Conservation (phyloP, 306 rosid species). For the Begonia loranthoides region DNA sequence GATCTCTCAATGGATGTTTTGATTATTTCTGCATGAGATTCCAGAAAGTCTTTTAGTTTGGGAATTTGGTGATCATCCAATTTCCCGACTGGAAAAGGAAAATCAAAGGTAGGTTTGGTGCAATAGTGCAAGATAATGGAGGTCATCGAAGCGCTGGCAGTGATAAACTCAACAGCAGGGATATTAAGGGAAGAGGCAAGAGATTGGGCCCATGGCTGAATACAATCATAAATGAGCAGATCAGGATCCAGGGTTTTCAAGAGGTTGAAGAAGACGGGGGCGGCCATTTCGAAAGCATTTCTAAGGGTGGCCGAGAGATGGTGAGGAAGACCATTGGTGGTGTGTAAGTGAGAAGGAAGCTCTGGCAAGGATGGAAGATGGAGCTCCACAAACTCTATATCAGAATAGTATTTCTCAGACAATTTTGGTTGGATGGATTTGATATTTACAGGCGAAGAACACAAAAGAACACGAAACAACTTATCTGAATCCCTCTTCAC, state of each 20-base stretch:
- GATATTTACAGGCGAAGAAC: conserved; percentile 17
- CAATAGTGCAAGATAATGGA: not conserved
- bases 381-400: conserved; percentile 4
- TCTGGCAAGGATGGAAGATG: conserved; percentile 15
- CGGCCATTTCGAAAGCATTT: conserved; percentile 15
- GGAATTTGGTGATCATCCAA: not conserved
- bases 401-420: not conserved
- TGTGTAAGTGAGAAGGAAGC: conserved; percentile 17
- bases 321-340: conserved; percentile 20
- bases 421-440: conserved; percentile 8
- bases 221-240: conserved; percentile 18
- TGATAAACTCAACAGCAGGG: conserved; percentile 10
- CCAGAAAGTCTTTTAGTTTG: not conserved
- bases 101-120: not conserved
- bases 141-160: not conserved
- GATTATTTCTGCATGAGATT: not conserved
- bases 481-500: not conserved
- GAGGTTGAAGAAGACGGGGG: conserved; percentile 9
- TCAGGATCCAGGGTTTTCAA: conserved; percentile 9
- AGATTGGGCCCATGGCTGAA: conserved; percentile 20
- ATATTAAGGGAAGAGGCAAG: conserved; percentile 11
- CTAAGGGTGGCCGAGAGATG: conserved; percentile 15
- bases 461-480: conserved; percentile 8
- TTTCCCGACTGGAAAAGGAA: conserved; percentile 5
- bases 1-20: conserved; percentile 2